Evolutionary conservation across 768 basidiomycete genomes (phyloP), one percentile per base, ranked within the genome.

Genomic region (Tremella yokohamensis): DNA sequence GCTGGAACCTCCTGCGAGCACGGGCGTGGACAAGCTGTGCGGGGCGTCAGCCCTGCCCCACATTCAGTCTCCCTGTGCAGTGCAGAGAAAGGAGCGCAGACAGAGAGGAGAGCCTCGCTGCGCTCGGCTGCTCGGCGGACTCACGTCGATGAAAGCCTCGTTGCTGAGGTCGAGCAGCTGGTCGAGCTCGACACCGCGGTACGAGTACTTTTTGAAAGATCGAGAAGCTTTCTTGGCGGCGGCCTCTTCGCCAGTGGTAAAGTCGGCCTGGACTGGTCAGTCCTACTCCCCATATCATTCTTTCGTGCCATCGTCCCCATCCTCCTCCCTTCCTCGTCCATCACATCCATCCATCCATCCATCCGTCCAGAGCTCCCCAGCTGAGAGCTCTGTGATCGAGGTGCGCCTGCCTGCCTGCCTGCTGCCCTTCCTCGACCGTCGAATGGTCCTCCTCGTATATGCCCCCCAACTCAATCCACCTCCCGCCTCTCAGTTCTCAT

Each of bases 171-270:
- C 96, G 70, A 99, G 82, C 78, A 98, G 89, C 81, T 96, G 91
- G 78, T 97, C 92, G 70, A 99, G 89, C 83, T 94, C 93, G 72
- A 99, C 81, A 71, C 96, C 96, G 75, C 96, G 89, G 85, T 92
- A 99, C 37, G 89, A 89, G 83, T 94, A 98, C 73, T 94, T 97
- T 76, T 90, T 89, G 88, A 98, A 98, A 58, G 91, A 93, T 76
- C 96, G 83, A 85, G 86, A 92, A 84, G 92, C 93, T 87, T 96
- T 96, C 82, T 94, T 84, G 78, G 93, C 94, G 62, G 93, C 93
- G 72, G 94, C 96, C 78, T 89, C 80, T 79, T 85, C 79, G 75
- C 92, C 90, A 80, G 96, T 92, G 80, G 93, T 34, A 34, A 34
- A 34, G 29, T 34, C 29, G 29, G 29, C 29, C 29, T 34, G 29